These are phyloP conservation scores for Zygosaccharomyces gambellarensis DNA, from an alignment of 805 yeast species.

Conservation along the genomic window DNA sequence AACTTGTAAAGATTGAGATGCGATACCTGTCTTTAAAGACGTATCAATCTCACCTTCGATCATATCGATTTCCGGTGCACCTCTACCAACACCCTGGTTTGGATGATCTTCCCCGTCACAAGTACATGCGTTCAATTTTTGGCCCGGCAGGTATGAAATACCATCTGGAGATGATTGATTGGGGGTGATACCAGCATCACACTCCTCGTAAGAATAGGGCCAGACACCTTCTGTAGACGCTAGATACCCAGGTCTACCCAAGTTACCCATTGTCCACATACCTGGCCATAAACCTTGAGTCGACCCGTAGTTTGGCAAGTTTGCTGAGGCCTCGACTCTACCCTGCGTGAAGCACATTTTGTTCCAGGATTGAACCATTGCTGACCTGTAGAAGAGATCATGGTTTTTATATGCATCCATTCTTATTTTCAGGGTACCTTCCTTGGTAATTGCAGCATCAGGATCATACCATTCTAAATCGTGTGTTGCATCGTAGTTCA, in stretches of 20 bases:
- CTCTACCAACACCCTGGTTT: conserved; percentile 80
- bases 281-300: conserved; percentile 94
- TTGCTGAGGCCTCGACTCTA: conserved; percentile 65
- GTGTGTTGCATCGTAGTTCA: conserved; percentile 79
- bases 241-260: conserved; percentile 86
- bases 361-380: conserved; percentile 92
- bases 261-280: conserved; percentile 88
- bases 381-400: conserved; percentile 76
- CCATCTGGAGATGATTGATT: conserved; percentile 92
- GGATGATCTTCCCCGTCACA: conserved; percentile 86
- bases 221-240: conserved; percentile 89
- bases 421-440: conserved; percentile 64
- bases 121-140: conserved; percentile 68
- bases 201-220: conserved; percentile 84
- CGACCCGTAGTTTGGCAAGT: conserved; percentile 73
- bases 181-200: conserved; percentile 94
- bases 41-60: conserved; percentile 78
- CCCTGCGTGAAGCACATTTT: conserved; percentile 87
- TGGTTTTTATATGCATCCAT: conserved; percentile 84
- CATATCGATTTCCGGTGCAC: conserved; percentile 93
- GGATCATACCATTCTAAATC: conserved; percentile 96
- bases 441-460: conserved; percentile 72
- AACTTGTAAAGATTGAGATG: conserved; percentile 86
- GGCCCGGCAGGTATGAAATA: conserved; percentile 81
- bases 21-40: conserved; percentile 55